phyloP scores from a whole-genome alignment of 2,329 filamentous ascomycete genomes.

The Aspergillus quadricinctus region DNA sequence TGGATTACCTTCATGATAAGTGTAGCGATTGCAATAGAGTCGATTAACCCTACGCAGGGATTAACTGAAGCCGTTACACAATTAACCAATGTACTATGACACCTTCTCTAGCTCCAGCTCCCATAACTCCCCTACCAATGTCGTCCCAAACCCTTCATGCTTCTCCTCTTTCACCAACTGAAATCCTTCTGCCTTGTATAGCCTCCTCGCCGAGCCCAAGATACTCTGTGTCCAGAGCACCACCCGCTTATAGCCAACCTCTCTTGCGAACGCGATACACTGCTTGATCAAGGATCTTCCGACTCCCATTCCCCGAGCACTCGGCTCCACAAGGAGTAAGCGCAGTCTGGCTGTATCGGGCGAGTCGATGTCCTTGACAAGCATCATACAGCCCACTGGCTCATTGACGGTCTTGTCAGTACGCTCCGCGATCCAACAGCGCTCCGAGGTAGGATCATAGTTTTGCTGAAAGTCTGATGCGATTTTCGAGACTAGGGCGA shows the following conservation, averaged over 20 bases:
- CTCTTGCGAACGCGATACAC: conserved; percentile 19
- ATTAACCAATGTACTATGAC: neutral
- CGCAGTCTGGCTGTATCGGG: conserved; percentile 19
- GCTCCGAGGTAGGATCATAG: conserved; percentile 16
- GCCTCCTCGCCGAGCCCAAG: conserved; percentile 14
- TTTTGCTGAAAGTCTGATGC: conserved; percentile 18
- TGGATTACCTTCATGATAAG: neutral
- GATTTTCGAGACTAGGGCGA: conserved; percentile 15
- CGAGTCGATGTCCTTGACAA: conserved; percentile 16
- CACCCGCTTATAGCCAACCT: conserved; percentile 18
- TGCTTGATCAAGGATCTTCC: conserved; percentile 15
- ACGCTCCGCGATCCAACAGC: conserved; percentile 24
- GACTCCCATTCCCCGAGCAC: conserved; percentile 19
- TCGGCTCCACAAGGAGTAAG: conserved; percentile 22
- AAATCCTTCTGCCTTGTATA: conserved; percentile 23
- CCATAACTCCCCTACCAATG: conserved; percentile 21
- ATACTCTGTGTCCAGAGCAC: conserved; percentile 22
- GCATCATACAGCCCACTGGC: conserved; percentile 22
- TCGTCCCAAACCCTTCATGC: conserved; percentile 16
- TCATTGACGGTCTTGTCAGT: conserved; percentile 1
- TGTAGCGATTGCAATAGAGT: neutral
- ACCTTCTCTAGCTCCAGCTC: conserved; percentile 9
- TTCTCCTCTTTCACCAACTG: conserved; percentile 14
- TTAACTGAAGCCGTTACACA: too few species aligned
- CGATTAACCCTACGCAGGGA: neutral